These are phyloP conservation scores for Pythium periplocum DNA, from an alignment of 352 stramenopile genomes.

Conservation along the genomic window DNA sequence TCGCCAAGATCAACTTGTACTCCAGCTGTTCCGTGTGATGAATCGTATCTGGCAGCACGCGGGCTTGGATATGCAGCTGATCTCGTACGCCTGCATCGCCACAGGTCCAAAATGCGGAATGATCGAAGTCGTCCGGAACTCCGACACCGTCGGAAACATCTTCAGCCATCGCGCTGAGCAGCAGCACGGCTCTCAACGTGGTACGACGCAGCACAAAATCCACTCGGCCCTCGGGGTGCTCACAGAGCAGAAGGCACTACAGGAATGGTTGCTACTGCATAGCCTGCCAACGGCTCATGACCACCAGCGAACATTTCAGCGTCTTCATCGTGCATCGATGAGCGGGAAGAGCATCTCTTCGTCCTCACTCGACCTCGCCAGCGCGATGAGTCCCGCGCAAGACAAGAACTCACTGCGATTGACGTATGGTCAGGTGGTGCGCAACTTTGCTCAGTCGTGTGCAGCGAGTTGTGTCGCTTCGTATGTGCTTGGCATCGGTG, in stretches of 20 bases:
- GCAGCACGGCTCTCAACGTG: constrained; percentile 14
- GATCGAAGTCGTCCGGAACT: constrained; percentile 49
- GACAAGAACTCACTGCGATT: constrained; percentile 4
- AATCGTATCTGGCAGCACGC: constrained; percentile 44
- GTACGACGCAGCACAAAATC: constrained; percentile 21
- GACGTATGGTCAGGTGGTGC: constrained; percentile 13
- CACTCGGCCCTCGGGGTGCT: constrained; percentile 21
- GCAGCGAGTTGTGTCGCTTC: constrained; percentile 33
- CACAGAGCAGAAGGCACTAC: constrained; percentile 19
- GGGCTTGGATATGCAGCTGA: constrained; percentile 38
- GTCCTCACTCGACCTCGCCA: no score
- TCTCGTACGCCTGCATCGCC: constrained; percentile 43
- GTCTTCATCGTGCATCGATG: constrained; percentile 11
- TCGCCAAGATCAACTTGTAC: constrained; percentile 72
- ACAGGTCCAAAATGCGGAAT: constrained; percentile 44
- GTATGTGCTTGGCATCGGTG: constrained; percentile 51
- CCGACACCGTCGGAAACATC: constrained; percentile 47
- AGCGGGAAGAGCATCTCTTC: background rate
- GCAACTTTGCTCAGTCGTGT: constrained; percentile 26
- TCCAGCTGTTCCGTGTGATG: constrained; percentile 63
- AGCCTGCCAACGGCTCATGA: constrained; percentile 1
- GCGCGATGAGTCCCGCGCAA: background rate
- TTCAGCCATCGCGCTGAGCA: constrained; percentile 18
- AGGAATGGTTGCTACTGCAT: constrained; percentile 21
- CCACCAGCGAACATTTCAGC: constrained; percentile 13